Base-by-base conservation (phyloP, 495 filamentous ascomycete genomes). In the Penicillium tannophilum region DNA sequence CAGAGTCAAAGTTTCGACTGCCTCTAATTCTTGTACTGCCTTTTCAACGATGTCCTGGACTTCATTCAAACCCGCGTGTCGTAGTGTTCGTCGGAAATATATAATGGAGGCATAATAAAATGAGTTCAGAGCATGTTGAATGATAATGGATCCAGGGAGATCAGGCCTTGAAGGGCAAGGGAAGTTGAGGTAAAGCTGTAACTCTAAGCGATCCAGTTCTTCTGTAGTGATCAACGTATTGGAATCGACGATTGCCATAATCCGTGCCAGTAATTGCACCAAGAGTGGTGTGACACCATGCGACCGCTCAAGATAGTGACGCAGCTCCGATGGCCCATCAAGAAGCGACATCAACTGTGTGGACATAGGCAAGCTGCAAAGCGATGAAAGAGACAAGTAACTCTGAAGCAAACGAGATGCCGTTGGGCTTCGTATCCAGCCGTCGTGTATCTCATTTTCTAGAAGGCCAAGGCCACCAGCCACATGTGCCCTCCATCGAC, bases 91-190 rank as follows among this genome's bases (percentile, higher is more conserved):
- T 11, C 62, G 61, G 51, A 70, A 70, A 14, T 61, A 67, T 17
- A 70, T 57, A 3, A 70, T 63, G 2, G 62, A 65, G 0, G 67
- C 67, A n/a, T 67, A 70, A 36, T 70, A 70, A 19, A 70, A 70
- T 4, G 67, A 65, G 47, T 65, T 70, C n/a, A 67, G 35, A 0
- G 67, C 64, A 49, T 67, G 64, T 23, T 70, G 67, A 19, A 70
- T 59, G 11, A 65, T 61, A 24, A 48, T 60, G 0, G 64, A 60
- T 1, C 56, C 64, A 0, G 52, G 62, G 0, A 41, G 56, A 12
- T 60, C 58, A 0, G 60, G 54, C 14, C 31, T 35, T 6, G 62
- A 56, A 3, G 59, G 16, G 19, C 17, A 59, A 24, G 67, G 64
- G 8, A 67, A 70, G 17, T 67, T 58, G 28, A 67, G 55, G 44